Percentiles rank a stretch among this genome's conserved stretches.
These are phyloP conservation scores for Xenoacremonium recifei DNA, from an alignment of 2,329 filamentous ascomycete genomes.

Conservation along the genomic window DNA sequence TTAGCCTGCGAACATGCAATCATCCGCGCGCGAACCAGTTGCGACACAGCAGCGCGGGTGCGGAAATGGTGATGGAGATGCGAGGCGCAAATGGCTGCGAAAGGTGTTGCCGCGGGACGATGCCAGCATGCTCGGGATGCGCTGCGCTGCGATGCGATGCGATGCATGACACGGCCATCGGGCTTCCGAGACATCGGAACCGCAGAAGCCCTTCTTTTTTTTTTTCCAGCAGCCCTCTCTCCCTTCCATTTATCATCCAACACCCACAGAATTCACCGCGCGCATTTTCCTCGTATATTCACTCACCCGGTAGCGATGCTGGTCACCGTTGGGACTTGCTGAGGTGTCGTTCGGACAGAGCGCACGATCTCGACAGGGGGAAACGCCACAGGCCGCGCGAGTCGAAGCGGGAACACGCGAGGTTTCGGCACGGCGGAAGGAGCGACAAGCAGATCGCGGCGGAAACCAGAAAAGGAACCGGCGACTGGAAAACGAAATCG, in stretches of 20 bases:
- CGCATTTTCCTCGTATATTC: too few species aligned
- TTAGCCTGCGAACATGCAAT: slow-evolving; percentile 12
- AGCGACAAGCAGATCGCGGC: slow-evolving; percentile 19
- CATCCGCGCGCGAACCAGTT: slow-evolving; percentile 7
- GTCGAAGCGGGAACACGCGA: slow-evolving; percentile 26
- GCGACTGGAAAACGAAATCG: slow-evolving; percentile 17
- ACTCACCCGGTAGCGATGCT: too few species aligned
- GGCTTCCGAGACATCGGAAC: too few species aligned
- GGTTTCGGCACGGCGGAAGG: slow-evolving; percentile 25
- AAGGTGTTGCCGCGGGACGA: slow-evolving; percentile 20
- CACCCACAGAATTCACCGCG: too few species aligned
- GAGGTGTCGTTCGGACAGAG: slow-evolving; percentile 17
- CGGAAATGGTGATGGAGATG: slow-evolving; percentile 13
- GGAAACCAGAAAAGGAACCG: slow-evolving; percentile 15
- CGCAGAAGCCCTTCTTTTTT: too few species aligned
- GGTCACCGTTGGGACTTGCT: too few species aligned
- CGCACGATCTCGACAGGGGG: slow-evolving; percentile 13
- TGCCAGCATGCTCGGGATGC: slow-evolving; percentile 24
- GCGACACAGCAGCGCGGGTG: slow-evolving; percentile 9
- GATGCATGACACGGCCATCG: too few species aligned
- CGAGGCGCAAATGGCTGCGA: slow-evolving; percentile 14
- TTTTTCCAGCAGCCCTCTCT: too few species aligned
- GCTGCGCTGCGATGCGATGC: too few species aligned
- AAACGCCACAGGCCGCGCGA: slow-evolving; percentile 19
- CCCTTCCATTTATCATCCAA: too few species aligned